These are phyloP conservation scores for Populus ilicifolia DNA, from an alignment of 345 rosid genomes.

Conservation along the genomic window DNA sequence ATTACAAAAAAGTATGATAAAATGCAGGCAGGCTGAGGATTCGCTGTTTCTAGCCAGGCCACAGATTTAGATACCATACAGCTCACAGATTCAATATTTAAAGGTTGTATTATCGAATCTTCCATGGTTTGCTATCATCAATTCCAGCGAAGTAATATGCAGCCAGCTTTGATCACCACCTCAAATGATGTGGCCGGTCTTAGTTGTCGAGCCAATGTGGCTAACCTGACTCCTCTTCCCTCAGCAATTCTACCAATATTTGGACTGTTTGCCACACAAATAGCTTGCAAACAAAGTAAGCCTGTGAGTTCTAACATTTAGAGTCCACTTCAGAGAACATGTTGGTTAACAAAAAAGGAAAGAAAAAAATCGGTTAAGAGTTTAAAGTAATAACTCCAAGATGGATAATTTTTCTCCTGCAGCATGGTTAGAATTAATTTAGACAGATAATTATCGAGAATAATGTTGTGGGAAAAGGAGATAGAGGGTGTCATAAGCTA, in stretches of 20 bases:
- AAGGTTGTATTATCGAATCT: not conserved
- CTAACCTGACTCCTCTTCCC: not conserved
- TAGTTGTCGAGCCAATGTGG: not conserved
- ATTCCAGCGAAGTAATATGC: not conserved
- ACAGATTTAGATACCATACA: not conserved
- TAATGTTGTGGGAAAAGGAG: not conserved
- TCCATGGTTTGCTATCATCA: not conserved
- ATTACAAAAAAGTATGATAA: not conserved
- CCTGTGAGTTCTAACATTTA: not conserved
- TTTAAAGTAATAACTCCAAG: not conserved
- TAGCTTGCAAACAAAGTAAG: conserved; percentile 16
- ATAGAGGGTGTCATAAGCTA: conserved; percentile 8
- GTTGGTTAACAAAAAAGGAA: not conserved
- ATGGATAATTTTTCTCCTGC: not conserved
- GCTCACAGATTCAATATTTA: not conserved
- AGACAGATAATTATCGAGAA: not conserved
- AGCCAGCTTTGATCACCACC: not conserved
- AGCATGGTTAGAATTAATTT: not conserved
- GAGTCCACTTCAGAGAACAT: not conserved
- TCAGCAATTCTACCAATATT: not conserved
- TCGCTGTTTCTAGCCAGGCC: not conserved
- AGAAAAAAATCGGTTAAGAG: not conserved
- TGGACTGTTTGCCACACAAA: conserved; percentile 1
- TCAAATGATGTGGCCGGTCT: not conserved
- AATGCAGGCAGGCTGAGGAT: not conserved